These are phyloP conservation scores for Madurella mycetomatis DNA, from an alignment of 2,329 filamentous ascomycete genomes.

Conservation along the genomic window DNA sequence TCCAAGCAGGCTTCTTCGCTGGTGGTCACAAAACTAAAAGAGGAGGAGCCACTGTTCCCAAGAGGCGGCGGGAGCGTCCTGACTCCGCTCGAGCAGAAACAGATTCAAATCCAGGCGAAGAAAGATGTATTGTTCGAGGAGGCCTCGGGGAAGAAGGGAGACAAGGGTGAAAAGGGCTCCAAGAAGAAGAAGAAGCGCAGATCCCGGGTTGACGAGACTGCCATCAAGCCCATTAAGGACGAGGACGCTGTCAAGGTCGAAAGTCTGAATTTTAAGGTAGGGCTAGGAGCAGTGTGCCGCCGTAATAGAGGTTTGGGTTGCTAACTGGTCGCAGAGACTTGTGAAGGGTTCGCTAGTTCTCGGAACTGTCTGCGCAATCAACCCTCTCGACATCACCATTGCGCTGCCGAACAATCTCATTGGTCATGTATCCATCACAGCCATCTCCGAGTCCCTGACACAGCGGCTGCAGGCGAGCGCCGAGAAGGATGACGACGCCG, in stretches of 20 bases:
- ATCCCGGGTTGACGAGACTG: constrained; percentile 47
- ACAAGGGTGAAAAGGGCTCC: constrained; percentile 34
- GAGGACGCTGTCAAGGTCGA: constrained; percentile 68
- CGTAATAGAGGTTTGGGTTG: neutral
- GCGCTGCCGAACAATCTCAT: constrained; percentile 88
- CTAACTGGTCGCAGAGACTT: constrained; percentile 56
- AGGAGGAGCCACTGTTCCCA: constrained; percentile 88
- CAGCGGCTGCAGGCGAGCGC: constrained; percentile 68
- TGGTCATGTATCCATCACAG: constrained; percentile 85
- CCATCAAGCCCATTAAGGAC: constrained; percentile 49
- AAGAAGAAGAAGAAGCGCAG: constrained; percentile 59
- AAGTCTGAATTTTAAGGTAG: constrained; percentile 82
- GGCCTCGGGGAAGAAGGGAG: constrained; percentile 44
- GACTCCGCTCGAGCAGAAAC: constrained; percentile 91
- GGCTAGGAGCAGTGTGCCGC: constrained; percentile 17
- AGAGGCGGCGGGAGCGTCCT: constrained; percentile 86
- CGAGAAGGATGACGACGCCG: constrained; percentile 52
- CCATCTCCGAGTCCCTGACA: constrained; percentile 78
- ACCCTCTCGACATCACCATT: constrained; percentile 70
- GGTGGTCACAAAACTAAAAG: constrained; percentile 49
- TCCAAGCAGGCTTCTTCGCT: constrained; percentile 29
- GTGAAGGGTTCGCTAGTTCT: constrained; percentile 82
- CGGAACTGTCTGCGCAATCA: constrained; percentile 79
- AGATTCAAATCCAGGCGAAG: constrained; percentile 90
- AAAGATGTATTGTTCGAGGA: constrained; percentile 90